Base-by-base conservation (phyloP, 176 grass and related monocot genomes). In the Paspalum notatum region DNA sequence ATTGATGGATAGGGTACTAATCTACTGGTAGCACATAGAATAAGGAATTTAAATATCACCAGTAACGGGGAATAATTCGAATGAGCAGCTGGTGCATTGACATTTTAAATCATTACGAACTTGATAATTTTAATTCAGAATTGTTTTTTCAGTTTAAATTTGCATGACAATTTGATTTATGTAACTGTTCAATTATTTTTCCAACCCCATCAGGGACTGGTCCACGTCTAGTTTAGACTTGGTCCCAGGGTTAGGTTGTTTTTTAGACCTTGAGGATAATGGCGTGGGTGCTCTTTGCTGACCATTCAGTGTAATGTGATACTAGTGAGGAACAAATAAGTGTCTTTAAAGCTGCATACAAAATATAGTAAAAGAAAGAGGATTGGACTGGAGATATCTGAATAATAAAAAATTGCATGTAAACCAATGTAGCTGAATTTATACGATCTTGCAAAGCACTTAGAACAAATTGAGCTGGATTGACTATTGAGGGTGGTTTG, bases 341-440 rank as follows among this genome's bases (percentile, higher is more conserved):
- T 41, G 12, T 69, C n/a, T 52, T 22, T 45, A 48, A 21, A 53
- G 54, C 43, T 21, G 62, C 1, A 62, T 77, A 69, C 22, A 69
- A 20, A 62, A 71, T 25, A 63, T 53, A 62, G 22, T 53, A 14
- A 62, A 49, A 60, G 11, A 71, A 85, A 63, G 22, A 82, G 45
- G 8, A 73, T 49, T 62, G 32, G 8, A 16, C 5, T 32, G 42
- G 2, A 22, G 3, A 63, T 63, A 22, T 48, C 14, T 4, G 8
- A 71, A 55, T 20, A 80, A 22, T 27, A 62, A 1, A 3, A 51
- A 57, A 48, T 38, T 15, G 18, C 15, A 22, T 21, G 0, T 44
- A 81, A 77, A 48, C 39, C n/a, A 76, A 61, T 75, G 25, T 32
- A 60, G 7, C 18, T 15, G 52, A 69, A 37, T 58, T 75, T 66